These are phyloP conservation scores for Uronychia binucleata DNA, from an alignment of 73 alveolate genomes.

Conservation along the genomic window DNA sequence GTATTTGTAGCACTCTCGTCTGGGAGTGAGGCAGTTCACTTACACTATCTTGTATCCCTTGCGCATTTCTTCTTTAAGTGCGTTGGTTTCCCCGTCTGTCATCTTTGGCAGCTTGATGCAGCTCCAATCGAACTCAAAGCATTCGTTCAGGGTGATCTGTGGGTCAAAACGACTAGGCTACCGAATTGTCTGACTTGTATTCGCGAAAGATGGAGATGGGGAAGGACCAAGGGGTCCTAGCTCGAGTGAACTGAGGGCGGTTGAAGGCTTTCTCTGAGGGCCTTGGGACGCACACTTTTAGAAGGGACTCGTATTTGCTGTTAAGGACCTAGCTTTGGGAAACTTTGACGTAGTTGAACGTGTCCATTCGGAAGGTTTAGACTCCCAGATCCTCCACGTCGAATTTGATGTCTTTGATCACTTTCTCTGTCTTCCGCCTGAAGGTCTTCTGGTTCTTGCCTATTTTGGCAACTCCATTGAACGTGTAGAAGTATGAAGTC, in stretches of 20 bases:
- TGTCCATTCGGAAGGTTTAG: neutral
- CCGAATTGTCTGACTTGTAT: constrained; percentile 42
- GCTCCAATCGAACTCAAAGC: constrained; percentile 69
- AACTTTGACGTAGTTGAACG: constrained; percentile 16
- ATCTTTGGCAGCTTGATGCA: constrained; percentile 50
- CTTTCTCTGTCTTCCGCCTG: neutral
- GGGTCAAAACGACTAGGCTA: no score
- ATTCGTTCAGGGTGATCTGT: constrained; percentile 16
- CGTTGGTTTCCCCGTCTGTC: constrained; percentile 54
- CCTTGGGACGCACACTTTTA: constrained; percentile 35
- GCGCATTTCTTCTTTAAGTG: constrained; percentile 31
- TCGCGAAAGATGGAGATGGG: constrained; percentile 55
- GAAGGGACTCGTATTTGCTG: constrained; percentile 27
- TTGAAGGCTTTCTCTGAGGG: constrained; percentile 30
- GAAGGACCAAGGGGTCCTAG: constrained; percentile 71
- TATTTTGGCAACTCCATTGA: constrained; percentile 11
- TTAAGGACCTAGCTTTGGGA: constrained; percentile 13
- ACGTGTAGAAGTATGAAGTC: constrained; percentile 6
- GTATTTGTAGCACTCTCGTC: constrained; percentile 27
- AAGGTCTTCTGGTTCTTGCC: constrained; percentile 34
- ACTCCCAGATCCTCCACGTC: constrained; percentile 20
- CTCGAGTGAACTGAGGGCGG: constrained; percentile 36
- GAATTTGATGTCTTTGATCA: constrained; percentile 27
- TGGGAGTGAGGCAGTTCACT: neutral
- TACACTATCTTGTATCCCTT: constrained; percentile 22